Evolutionary conservation across 2,329 filamentous ascomycete species (phyloP), one percentile per base, ranked within the genome.

Genomic region (Periconia sp.): DNA sequence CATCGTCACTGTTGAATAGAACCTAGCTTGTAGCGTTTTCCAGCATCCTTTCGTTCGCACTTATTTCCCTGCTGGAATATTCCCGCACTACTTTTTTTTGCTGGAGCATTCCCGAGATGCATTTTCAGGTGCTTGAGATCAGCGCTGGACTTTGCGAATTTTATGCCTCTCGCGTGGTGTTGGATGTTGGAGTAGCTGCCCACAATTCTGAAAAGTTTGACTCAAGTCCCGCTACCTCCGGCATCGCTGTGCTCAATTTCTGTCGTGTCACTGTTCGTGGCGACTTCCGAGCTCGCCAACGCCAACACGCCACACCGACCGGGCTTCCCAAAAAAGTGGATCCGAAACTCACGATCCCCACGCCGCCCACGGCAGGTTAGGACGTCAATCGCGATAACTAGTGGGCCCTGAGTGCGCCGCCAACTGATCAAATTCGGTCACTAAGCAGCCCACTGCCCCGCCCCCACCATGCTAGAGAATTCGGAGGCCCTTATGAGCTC

Each of bases 401-500:
- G 19, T 19, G 17, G 17, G n/a, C 13, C 16, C 31, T 8, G 19
- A 31, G 13, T 12, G 18, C 10, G 10, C 32, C 9, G 18, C 18
- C 4, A n/a, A 34, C 13, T 21, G 4, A 9, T 5, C 11, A 10
- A 19, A 19, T n/a, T 21, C 9, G 15, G 13, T 29, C 48, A 46
- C 33, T 39, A 40, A 39, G 36, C 37, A 36, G 35, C 11, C 17
- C 31, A 34, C 26, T 19, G n/a, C 63, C 63, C 63, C 61, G 51
- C 65, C 63, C 61, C 63, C 63, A 66, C 65, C 49, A 54, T 52
- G 43, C 53, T 52, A 59, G 49, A 57, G 59, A 46, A 47, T 47
- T 41, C 52, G 49, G 46, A 61, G 43, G 57, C 56, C 61, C 33
- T 22, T 43, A 68, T 68, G 66, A 67, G 62, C 63, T 69, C 64